Evolutionary conservation across 257 asterid species (phyloP).

Genomic region (Nicotiana sylvestris): DNA sequence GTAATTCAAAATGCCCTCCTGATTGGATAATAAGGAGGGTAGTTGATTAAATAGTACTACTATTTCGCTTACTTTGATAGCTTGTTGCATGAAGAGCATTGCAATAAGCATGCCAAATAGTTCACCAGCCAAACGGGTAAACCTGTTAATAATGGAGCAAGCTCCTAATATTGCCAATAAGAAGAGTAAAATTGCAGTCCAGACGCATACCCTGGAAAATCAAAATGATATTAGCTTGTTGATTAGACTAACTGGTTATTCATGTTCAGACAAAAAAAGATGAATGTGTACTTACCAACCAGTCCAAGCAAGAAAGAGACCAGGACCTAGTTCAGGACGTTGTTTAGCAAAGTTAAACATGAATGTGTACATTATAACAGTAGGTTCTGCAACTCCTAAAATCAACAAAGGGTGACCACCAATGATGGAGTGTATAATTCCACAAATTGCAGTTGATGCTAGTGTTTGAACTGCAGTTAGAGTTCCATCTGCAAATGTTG

Average conservation of each 20-base stretch:
- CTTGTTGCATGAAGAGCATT: slow-evolving; percentile 97
- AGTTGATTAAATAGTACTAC: neutral
- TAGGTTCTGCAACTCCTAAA: slow-evolving; percentile 94
- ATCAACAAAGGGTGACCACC: slow-evolving; percentile 95
- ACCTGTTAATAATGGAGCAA: slow-evolving; percentile 91
- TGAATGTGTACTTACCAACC: slow-evolving; percentile 55
- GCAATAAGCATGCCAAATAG: slow-evolving; percentile 92
- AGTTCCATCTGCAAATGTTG: slow-evolving; percentile 61
- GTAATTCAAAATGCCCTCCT: too few relatives aligned
- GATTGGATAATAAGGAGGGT: too few relatives aligned
- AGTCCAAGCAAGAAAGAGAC: slow-evolving; percentile 85
- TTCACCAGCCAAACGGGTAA: slow-evolving; percentile 94
- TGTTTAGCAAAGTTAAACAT: slow-evolving; percentile 86
- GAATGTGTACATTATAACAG: slow-evolving; percentile 96
- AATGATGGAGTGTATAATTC: slow-evolving; percentile 81
- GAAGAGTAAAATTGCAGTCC: slow-evolving; percentile 85
- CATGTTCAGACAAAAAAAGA: neutral
- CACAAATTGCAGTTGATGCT: slow-evolving; percentile 87
- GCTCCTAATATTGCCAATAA: slow-evolving; percentile 78
- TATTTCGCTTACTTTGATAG: slow-evolving; percentile 48
- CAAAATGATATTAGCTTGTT: neutral
- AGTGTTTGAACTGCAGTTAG: slow-evolving; percentile 88
- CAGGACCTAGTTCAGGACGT: slow-evolving; percentile 65
- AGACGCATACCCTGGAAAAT: slow-evolving; percentile 78
- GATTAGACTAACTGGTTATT: neutral